Base-by-base conservation (phyloP, 2,329 filamentous ascomycete species). In the Microdochium bolleyi region DNA sequence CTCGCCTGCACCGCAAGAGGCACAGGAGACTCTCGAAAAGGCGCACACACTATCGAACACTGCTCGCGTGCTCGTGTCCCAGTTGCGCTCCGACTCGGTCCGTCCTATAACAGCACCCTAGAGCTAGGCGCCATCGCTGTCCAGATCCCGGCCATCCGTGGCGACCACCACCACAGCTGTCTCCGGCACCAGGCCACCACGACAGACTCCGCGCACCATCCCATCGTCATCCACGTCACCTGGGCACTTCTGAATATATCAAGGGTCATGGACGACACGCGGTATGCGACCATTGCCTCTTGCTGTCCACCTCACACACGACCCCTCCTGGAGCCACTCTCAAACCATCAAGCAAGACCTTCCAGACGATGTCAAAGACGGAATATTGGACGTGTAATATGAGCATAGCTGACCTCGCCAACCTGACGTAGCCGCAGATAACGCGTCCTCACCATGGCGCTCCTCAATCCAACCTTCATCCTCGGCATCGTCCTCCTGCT, bases 401-500 rank as follows among this genome's bases (percentile, higher is more conserved):
- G 41, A 24, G 3, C 19, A 10, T 4, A 19, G 41, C 41, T 46
- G 41, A 46, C 41, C 19, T 3, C 22, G 8, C 19, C 19, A 19
- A 21, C 7, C 13, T 22, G 9, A 7, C 24, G 24, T 24, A 49
- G 24, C 48, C 48, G 48, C 13, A 13, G 24, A 49, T 30, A 49
- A 49, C 48, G 48, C 48, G 60, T 55, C 54, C 51, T 60, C 64
- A 66, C 61, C 60, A 87, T 87, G 83, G 82, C 83, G 64, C 78
- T 85, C 61, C 73, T 85, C 61, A 83, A 80, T 64, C 86, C 87
- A 61, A 89, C 92, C 60, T 96, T 96, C 67, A 74, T 96, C 59
- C 83, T 95, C 64, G 92, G 92, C 67, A 77, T 95, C 61, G 64
- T 92, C 67, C 84, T 97, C 62, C 80, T 97, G 58, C 75, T 89